Conservation (phyloP, 768 basidiomycete genomes). For the Lactifluus volemus region DNA sequence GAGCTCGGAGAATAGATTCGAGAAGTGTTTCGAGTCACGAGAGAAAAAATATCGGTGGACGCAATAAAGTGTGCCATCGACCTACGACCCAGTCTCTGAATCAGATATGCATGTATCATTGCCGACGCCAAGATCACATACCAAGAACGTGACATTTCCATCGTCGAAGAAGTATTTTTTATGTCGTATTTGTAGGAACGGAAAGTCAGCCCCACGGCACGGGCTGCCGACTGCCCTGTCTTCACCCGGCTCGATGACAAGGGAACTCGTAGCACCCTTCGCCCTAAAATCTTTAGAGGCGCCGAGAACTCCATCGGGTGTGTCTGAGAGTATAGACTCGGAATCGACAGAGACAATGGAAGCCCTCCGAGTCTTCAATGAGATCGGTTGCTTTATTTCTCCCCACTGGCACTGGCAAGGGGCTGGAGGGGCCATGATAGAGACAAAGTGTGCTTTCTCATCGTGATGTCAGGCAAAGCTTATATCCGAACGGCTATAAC, state of each 20-base stretch:
- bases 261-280: background rate
- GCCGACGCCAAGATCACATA: background rate
- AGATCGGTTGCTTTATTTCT: background rate
- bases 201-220: background rate
- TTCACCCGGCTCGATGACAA: background rate
- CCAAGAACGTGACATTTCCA: constrained; percentile 7
- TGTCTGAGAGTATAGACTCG: background rate
- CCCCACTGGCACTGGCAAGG: background rate
- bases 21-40: constrained; percentile 3
- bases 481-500: no score
- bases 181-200: background rate
- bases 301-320: background rate
- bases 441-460: background rate
- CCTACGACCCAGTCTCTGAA: background rate
- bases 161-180: constrained; percentile 1
- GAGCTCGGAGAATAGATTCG: background rate
- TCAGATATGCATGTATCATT: no score
- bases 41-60: constrained; percentile 3
- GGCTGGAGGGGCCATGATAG: background rate
- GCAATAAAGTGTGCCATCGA: background rate
- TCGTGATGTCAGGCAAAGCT: no score
- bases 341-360: background rate
- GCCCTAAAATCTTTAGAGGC: background rate
- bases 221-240: background rate
- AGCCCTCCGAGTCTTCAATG: background rate